phyloP scores from a whole-genome alignment of 2,329 filamentous ascomycete species.

The Penicillium sp. region DNA sequence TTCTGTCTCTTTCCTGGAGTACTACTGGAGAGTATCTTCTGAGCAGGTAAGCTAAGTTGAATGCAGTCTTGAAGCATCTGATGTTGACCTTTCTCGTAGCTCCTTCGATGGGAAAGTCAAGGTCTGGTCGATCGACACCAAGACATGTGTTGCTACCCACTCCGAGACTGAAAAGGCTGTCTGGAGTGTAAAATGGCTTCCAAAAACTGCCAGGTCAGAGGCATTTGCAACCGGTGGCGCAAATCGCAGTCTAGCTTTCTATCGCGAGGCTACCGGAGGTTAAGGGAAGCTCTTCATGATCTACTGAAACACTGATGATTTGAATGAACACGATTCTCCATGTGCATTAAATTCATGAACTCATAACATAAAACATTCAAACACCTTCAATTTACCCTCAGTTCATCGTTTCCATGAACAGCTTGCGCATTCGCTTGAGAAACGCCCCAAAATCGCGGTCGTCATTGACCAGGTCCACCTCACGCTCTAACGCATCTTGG shows the following conservation, averaged over 20 bases:
- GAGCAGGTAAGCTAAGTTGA: constrained; percentile 58
- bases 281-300: constrained; percentile 31
- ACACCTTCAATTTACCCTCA: constrained; percentile 18
- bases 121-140: constrained; percentile 86
- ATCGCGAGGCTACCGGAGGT: constrained; percentile 75
- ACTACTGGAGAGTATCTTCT: constrained; percentile 87
- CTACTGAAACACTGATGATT: constrained; percentile 10
- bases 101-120: constrained; percentile 92
- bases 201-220: constrained; percentile 60
- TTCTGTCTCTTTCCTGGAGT: constrained; percentile 90
- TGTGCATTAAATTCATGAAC: constrained; percentile 17
- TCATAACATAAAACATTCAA: constrained; percentile 7
- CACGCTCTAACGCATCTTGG: constrained; percentile 52
- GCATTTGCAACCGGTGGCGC: constrained; percentile 79
- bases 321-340: constrained; percentile 12
- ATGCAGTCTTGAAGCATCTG: background rate
- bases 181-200: constrained; percentile 82
- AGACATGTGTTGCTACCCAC: constrained; percentile 85
- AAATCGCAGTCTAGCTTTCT: constrained; percentile 74
- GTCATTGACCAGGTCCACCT: constrained; percentile 59
- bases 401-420: constrained; percentile 58
- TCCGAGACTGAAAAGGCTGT: constrained; percentile 82
- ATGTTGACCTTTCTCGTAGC: constrained; percentile 36
- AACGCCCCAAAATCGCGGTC: constrained; percentile 59
- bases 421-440: constrained; percentile 61